Evolutionary conservation across 352 stramenopile species (phyloP), one percentile per base, ranked within the genome.

Genomic region (Globisporangium radiosum): DNA sequence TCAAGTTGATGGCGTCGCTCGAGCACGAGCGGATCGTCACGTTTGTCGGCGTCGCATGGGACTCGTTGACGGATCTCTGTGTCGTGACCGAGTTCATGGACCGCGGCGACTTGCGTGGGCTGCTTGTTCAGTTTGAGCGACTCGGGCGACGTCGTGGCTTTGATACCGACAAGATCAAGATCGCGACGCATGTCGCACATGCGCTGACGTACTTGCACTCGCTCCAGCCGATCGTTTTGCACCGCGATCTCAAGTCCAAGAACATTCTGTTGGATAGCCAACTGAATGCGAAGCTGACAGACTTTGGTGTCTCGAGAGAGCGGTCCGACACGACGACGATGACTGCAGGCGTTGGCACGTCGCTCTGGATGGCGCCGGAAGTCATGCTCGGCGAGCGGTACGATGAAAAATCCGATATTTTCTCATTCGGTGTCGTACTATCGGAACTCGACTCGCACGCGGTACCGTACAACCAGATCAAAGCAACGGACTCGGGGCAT

Each of bases 221-320:
- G 1, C 70, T 84, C 2, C 60, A 70, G 5, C 70, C 72, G 8
- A 19, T 57, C 15, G 63, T 78, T 25, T 43, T 85, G n/a, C 72
- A 81, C 15, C 72, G 70, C 15, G 72, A 84, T n/a, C 61, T 84
- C 45, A 84, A 84, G 50, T 84, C 74, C 15, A 77, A 73, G 55
- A 85, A 82, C 60, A 74, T 85, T n/a, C 37, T 85, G n/a, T 47
- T 82, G 13, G 66, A 55, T 6, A 17, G 44, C 0, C 42, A 62
- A 3, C 47, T 70, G 19, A 62, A 72, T 3, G 69, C 72, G 5
- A 81, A 84, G 33, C 54, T 84, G 43, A 69, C 70, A 14, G 77
- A 85, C 57, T 85, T 85, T 57, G 75, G 75, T 8, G 70, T 76
- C 3, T 74, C 70, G 52, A 49, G 70, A 36, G 66, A 77, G 19